phyloP scores from a whole-genome alignment of 2,329 filamentous ascomycete species.

The Calonectria pauciramosa region DNA sequence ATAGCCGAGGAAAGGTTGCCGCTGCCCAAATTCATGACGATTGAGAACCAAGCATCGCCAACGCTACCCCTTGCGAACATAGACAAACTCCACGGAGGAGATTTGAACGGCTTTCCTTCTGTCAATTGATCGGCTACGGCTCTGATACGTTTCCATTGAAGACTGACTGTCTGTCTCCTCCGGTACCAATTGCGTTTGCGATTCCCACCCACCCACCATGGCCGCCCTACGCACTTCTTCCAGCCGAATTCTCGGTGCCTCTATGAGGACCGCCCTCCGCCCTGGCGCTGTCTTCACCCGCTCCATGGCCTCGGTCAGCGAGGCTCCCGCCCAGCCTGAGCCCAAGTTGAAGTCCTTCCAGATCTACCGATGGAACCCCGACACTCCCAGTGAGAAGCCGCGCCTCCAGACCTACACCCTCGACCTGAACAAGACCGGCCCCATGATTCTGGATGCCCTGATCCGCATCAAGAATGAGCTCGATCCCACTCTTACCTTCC shows the following conservation, averaged over 20 bases:
- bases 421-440: constrained; percentile 98
- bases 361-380: constrained; percentile 99
- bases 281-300: constrained; percentile 60
- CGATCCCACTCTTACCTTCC: constrained; percentile 96
- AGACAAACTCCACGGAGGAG: constrained; percentile 43
- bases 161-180: constrained; percentile 46
- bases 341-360: constrained; percentile 93
- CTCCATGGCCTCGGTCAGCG: constrained; percentile 68
- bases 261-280: constrained; percentile 56
- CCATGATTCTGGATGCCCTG: constrained; percentile 97
- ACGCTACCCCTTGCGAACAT: constrained; percentile 38
- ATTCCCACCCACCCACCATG: constrained; percentile 58
- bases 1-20: constrained; percentile 50
- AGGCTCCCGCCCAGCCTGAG: constrained; percentile 73
- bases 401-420: constrained; percentile 95
- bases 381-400: constrained; percentile 92
- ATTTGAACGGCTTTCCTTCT: constrained; percentile 45
- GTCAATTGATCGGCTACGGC: constrained; percentile 42
- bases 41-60: constrained; percentile 41
- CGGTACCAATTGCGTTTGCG: constrained; percentile 39
- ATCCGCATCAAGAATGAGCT: constrained; percentile 99
- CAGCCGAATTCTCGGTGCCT: constrained; percentile 65
- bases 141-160: constrained; percentile 35
- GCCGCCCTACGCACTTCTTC: constrained; percentile 73
- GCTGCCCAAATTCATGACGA: constrained; percentile 45